Conservation (phyloP, 805 yeast genomes). For the Kurtzmaniella fragi region DNA sequence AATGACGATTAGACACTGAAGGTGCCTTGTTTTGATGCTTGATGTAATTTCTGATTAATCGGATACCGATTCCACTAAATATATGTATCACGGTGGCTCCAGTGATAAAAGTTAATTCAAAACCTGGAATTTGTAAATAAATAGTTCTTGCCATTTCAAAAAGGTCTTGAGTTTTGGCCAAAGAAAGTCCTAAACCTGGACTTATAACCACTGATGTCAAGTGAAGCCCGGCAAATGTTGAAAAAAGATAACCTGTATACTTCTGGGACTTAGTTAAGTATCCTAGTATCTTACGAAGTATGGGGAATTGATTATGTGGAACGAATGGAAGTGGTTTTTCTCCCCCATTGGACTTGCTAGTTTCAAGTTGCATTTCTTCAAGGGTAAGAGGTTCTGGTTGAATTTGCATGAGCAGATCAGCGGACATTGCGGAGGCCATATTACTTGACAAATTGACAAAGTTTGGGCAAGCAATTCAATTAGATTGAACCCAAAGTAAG, state of each 20-base stretch:
- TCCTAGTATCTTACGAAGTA: constrained; percentile 7
- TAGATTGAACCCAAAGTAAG: too few relatives aligned
- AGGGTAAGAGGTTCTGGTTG: constrained; percentile 4
- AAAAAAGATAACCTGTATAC: constrained; percentile 56
- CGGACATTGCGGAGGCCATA: neutral
- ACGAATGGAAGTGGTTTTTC: neutral
- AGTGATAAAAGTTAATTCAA: constrained; percentile 46
- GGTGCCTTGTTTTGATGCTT: constrained; percentile 11
- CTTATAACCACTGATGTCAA: constrained; percentile 46
- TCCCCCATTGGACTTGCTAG: neutral
- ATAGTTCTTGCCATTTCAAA: constrained; percentile 57
- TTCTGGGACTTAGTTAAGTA: constrained; percentile 39
- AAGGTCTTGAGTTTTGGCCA: constrained; percentile 44
- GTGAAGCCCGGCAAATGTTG: constrained; percentile 55
- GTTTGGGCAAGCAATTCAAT: too few relatives aligned
- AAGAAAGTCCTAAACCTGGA: constrained; percentile 43
- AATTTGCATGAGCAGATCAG: neutral
- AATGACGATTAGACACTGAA: constrained; percentile 6
- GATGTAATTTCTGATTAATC: constrained; percentile 32
- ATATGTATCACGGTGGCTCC: constrained; percentile 49
- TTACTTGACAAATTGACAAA: too few relatives aligned
- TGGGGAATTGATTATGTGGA: constrained; percentile 1
- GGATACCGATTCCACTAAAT: constrained; percentile 43
- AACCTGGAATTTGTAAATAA: constrained; percentile 46
- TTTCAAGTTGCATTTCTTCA: neutral